These are phyloP conservation scores for Monosporascus sp. DNA, from an alignment of 2,329 filamentous ascomycete species.

Conservation along the genomic window DNA sequence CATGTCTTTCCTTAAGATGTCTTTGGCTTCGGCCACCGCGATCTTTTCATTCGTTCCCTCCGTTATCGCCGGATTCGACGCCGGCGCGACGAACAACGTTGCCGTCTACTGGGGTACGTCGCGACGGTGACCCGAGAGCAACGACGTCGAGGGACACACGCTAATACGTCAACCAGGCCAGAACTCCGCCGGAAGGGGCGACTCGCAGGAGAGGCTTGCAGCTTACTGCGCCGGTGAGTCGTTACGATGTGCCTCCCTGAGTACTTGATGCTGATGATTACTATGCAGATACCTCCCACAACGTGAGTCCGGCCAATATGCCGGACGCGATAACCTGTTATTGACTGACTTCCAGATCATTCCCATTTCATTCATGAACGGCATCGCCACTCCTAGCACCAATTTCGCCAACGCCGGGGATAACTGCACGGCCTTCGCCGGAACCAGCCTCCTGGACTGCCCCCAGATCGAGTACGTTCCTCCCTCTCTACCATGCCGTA, in stretches of 20 bases:
- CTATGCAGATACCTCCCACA: conserved; percentile 37
- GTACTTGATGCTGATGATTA: conserved; percentile 9
- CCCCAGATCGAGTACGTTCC: conserved; percentile 56
- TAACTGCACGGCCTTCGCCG: conserved; percentile 54
- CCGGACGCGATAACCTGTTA: not conserved
- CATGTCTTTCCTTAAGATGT: conserved; percentile 18
- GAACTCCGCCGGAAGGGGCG: conserved; percentile 51
- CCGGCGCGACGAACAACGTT: conserved; percentile 47
- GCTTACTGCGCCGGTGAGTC: conserved; percentile 55
- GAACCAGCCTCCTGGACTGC: conserved; percentile 55
- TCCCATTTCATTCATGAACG: conserved; percentile 58
- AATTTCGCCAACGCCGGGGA: conserved; percentile 64
- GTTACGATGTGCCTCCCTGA: not conserved
- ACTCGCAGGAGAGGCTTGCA: conserved; percentile 49
- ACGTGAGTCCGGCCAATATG: conserved; percentile 29
- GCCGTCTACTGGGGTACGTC: conserved; percentile 62
- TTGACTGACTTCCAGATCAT: conserved; percentile 44
- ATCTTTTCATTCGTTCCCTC: conserved; percentile 21
- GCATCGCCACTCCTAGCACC: conserved; percentile 48
- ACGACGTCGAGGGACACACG: not conserved
- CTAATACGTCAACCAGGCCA: conserved; percentile 37
- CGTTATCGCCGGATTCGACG: conserved; percentile 38
- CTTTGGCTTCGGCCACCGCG: conserved; percentile 20
- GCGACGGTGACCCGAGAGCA: too few relatives aligned
- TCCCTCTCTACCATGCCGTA: conserved; percentile 3